Evolutionary conservation across 2,329 filamentous ascomycete genomes (phyloP), one percentile per base, ranked within the genome.

Genomic region (Aspergillus pseudotamarii): DNA sequence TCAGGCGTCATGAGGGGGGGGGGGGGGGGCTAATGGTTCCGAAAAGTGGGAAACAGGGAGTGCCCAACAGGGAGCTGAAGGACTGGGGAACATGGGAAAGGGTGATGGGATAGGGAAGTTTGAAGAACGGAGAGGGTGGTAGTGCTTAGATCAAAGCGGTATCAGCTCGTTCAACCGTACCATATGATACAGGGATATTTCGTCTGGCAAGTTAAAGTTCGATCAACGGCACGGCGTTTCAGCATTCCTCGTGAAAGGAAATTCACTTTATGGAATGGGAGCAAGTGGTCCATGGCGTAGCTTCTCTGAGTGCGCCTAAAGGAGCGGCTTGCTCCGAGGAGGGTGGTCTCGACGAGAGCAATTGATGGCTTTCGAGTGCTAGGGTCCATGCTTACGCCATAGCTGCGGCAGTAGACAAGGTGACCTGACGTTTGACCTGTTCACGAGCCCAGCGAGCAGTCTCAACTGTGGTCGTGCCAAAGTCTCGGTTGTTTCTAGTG

Each of bases 401-500:
- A 34, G 74, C 73, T 50, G 72, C 73, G 14, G 73, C 72, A 59
- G 76, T 76, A 43, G 76, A 73, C 67, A 80, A 60, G 70, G 72
- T 76, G 61, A 79, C 73, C 63, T 99, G 95, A 72, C 93, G 91
- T 86, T 97, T 98, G 78, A 98, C 94, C 78, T 97, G 93, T 81
- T 98, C 95, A 65, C 94, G 91, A 67, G 95, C 94, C 95, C 95
- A 99, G 72, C 94, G 91, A 75, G 95, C 95, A 54, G 95, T 98
- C 69, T 97, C 93, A 69, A 95, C 90, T 4, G 95, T 99, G 67
- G 94, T 91, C 32, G 86, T 75, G 71, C 89, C 86, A 82, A 92
- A 97, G 54, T 98, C 94, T 71, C 92, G 90, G 84, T 95, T 97
- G 63, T 88, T 86, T 73, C 94, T 91, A 54, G 93, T 94, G 78